Percentiles rank a stretch among this genome's conserved stretches.
phyloP scores from a whole-genome alignment of 768 basidiomycete genomes.

The Termitomyces sp. region DNA sequence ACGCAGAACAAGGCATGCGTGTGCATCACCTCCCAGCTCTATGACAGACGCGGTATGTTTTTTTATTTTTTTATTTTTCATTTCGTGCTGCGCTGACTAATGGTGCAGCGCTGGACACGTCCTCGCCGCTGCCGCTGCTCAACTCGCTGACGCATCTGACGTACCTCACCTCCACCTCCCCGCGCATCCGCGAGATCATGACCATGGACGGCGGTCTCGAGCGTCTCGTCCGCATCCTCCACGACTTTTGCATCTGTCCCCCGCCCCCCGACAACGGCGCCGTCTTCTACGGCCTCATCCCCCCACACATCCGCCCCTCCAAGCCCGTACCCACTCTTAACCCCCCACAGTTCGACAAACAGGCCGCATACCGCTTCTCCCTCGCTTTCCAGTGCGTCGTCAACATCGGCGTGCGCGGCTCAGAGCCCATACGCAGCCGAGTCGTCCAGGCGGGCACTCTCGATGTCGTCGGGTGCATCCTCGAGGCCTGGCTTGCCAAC shows the following conservation, averaged over 20 bases:
- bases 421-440: conserved; percentile 82
- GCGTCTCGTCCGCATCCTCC: conserved; percentile 86
- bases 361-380: conserved; percentile 83
- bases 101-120: conserved; percentile 44
- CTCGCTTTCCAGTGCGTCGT: conserved; percentile 96
- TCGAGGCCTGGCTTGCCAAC: conserved; percentile 89
- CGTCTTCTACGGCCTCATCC: conserved; percentile 71
- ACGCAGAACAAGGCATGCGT: conserved; percentile 93
- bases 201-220: conserved; percentile 97
- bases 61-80: not conserved
- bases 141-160: conserved; percentile 95
- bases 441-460: conserved; percentile 94
- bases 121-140: conserved; percentile 43
- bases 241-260: conserved; percentile 81
- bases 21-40: conserved; percentile 90
- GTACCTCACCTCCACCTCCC: conserved; percentile 95
- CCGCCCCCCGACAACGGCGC: conserved; percentile 78
- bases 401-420: conserved; percentile 96
- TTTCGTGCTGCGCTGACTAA: not conserved
- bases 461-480: conserved; percentile 88
- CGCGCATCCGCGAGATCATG: conserved; percentile 97
- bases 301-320: conserved; percentile 52
- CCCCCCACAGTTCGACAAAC: conserved; percentile 69
- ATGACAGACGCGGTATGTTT: conserved; percentile 83
- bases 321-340: conserved; percentile 59